A percentile compares a stretch with the other conserved stretches of the same genome.
Evolutionary conservation across 345 rosid species (phyloP).

Genomic region (Toxicodendron radicans): DNA sequence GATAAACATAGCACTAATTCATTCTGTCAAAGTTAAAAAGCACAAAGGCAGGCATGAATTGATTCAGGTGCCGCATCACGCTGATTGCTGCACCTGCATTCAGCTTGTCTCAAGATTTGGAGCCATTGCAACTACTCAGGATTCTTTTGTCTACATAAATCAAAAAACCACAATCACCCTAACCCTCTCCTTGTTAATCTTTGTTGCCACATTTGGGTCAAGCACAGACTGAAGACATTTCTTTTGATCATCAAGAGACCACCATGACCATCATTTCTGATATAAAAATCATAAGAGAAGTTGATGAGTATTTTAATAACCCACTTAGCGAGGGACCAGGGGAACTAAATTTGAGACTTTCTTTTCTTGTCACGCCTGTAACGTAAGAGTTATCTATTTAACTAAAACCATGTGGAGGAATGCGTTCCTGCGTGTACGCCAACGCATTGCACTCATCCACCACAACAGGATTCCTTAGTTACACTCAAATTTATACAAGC

Average conservation of each 20-base stretch:
- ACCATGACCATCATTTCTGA: not conserved
- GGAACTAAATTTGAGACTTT: not conserved
- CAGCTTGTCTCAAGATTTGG: not conserved
- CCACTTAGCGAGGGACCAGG: not conserved
- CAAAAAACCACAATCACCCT: not conserved
- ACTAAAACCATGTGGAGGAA: not conserved
- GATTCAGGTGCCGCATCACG: conserved; percentile 8
- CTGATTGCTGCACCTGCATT: not conserved
- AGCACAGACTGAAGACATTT: not conserved
- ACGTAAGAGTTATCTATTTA: not conserved
- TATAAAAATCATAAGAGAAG: not conserved
- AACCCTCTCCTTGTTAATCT: no score
- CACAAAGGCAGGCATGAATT: not conserved
- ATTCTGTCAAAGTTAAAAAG: not conserved
- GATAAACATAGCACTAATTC: not conserved
- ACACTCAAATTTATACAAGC: not conserved
- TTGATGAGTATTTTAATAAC: not conserved
- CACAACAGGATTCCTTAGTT: not conserved
- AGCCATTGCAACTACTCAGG: not conserved
- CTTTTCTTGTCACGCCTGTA: not conserved
- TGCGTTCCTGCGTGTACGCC: conserved; percentile 6
- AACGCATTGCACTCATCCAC: not conserved
- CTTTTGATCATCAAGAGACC: not conserved
- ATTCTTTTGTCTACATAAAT: not conserved
- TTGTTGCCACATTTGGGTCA: no score